Base-by-base conservation (phyloP, 148 eudicot species). In the Cornus suecica region DNA sequence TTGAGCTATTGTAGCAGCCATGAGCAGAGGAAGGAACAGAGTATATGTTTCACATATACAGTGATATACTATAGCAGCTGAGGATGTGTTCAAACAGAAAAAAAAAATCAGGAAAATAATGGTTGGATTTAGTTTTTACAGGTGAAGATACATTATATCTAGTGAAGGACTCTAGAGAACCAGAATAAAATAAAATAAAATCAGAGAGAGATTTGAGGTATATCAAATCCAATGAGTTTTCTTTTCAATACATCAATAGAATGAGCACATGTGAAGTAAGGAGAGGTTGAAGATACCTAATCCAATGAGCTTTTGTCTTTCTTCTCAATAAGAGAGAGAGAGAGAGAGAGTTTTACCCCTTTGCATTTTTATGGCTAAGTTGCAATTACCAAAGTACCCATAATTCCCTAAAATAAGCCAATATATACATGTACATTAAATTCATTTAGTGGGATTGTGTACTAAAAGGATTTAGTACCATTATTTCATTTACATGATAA, bases 241-340 rank as follows among this genome's bases (percentile, higher is more conserved):
- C 77, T 77, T 76, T 67, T 27, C 68, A 52, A 81, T 68, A 66
- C 72, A 41, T 29, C 51, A 58, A 67, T 42, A 41, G 68, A 41
- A 45, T 56, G 77, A 65, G 76, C 65, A 82, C 85, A 85, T 85
- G 90, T 87, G 86, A 85, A 56, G 66, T 52, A 65, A 41, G 74
- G 54, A 48, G 54, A 48, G 15, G 42, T 37, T 37, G 42, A 37
- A 37, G 42, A 37, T 1, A 37, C 42, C 42, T 37, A 37, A 37
- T 37, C 42, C 42, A 37, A 37, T 37, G 7, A 37, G 42, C 42
- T 37, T 37, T 37, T 37, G 42, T 37, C 42, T 37, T 37, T 37
- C 9, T 37, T 37, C 7, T 37, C 42, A 37, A 37, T 37, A 10
- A 48, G 54, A 18, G 54, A 15, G 54, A 10, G 54, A 48, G 18